phyloP scores from a whole-genome alignment of 441 rosid genomes.

The Cnidoscolus chayamansa region DNA sequence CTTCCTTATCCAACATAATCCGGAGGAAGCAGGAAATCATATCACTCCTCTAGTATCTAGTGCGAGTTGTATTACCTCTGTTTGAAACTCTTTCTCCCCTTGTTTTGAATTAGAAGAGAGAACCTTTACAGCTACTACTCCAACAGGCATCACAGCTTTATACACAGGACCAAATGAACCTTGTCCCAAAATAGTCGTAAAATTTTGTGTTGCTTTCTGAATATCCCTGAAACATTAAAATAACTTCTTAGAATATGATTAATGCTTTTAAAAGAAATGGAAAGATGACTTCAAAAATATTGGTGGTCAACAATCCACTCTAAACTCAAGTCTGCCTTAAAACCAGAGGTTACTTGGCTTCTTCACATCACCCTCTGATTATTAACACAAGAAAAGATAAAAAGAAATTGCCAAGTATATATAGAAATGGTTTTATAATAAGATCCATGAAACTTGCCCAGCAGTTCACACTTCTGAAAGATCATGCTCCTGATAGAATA shows the following conservation, averaged over 20 bases:
- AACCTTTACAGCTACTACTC: constrained; percentile 78
- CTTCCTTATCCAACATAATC: not conserved
- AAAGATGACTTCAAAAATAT: not conserved
- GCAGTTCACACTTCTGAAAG: not conserved
- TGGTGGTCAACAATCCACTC: not conserved
- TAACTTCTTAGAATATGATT: constrained; percentile 2
- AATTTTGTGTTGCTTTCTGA: constrained; percentile 89
- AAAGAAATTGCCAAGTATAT: not conserved
- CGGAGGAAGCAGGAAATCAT: not conserved
- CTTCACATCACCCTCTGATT: not conserved
- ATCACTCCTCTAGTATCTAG: not conserved
- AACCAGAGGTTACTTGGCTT: not conserved
- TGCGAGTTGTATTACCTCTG: constrained; percentile 59
- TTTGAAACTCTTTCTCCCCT: constrained; percentile 91
- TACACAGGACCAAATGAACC: constrained; percentile 96
- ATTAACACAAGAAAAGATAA: not conserved
- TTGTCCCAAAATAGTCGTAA: constrained; percentile 81
- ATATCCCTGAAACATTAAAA: constrained; percentile 58
- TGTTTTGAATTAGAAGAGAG: constrained; percentile 90
- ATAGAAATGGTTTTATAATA: not conserved
- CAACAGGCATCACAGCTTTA: constrained; percentile 64
- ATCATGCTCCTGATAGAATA: not conserved
- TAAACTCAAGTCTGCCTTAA: constrained; percentile 5
- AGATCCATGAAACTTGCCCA: not conserved
- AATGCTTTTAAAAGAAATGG: not conserved